Conservation (phyloP, 306 rosid species). For the Echinosophora koreensis region DNA sequence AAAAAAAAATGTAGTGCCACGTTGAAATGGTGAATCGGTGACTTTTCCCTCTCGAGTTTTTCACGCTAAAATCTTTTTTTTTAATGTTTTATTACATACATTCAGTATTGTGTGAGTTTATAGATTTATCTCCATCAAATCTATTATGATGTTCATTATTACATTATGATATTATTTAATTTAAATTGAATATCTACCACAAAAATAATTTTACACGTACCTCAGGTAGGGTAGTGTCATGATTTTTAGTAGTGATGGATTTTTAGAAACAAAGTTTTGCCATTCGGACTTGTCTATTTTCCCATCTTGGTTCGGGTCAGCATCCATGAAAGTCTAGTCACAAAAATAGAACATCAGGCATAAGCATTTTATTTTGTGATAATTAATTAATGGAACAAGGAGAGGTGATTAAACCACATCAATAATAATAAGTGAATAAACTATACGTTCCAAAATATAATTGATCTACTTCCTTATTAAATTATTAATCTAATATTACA, state of each 20-base stretch:
- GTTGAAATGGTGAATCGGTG: no score
- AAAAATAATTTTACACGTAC: slow-evolving; percentile 43
- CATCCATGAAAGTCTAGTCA: slow-evolving; percentile 85
- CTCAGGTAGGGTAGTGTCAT: slow-evolving; percentile 91
- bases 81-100: no score
- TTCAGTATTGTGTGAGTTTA: no score
- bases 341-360: slow-evolving; percentile 36
- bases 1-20: no score
- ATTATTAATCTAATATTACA: neutral
- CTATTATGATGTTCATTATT: no score
- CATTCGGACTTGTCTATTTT: slow-evolving; percentile 84
- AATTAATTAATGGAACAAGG: neutral
- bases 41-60: no score
- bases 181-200: neutral
- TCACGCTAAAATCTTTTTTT: no score
- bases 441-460: neutral
- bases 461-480: neutral
- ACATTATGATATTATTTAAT: no score
- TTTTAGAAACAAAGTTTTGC: slow-evolving; percentile 71
- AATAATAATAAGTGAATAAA: neutral
- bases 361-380: neutral
- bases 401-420: neutral
- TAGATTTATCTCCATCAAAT: no score
- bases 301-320: slow-evolving; percentile 89
- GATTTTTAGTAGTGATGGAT: slow-evolving; percentile 80